Percentiles rank a stretch among this genome's conserved stretches.
These are phyloP conservation scores for Grigorovia jiainica DNA, from an alignment of 805 yeast genomes.

Conservation along the genomic window DNA sequence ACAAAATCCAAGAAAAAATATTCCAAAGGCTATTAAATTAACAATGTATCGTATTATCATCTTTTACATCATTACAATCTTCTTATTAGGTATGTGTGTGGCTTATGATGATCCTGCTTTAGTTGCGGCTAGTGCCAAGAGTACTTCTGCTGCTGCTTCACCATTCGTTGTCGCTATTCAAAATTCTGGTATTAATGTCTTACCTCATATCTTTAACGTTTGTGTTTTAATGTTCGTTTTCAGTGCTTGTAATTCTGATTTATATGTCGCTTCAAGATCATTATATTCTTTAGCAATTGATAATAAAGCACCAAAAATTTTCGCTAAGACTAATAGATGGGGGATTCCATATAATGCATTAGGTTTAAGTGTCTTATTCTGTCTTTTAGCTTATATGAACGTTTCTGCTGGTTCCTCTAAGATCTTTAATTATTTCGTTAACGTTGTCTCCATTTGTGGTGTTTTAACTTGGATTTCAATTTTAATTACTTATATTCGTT, in stretches of 20 bases:
- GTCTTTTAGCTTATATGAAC: conserved; percentile 63
- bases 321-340: conserved; percentile 52
- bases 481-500: conserved; percentile 55
- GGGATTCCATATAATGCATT: conserved; percentile 66
- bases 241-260: conserved; percentile 74
- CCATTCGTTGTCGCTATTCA: conserved; percentile 77
- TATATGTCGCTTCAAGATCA: conserved; percentile 70
- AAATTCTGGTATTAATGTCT: conserved; percentile 50
- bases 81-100: conserved; percentile 61
- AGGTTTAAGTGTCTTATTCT: conserved; percentile 41
- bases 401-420: conserved; percentile 46
- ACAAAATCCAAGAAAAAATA: conserved; percentile 53
- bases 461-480: conserved; percentile 68
- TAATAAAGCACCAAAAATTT: conserved; percentile 63
- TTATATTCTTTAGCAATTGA: conserved; percentile 62
- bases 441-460: conserved; percentile 68
- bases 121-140: conserved; percentile 39
- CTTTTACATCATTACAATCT: conserved; percentile 53
- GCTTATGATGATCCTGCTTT: conserved; percentile 46
- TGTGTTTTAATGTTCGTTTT: conserved; percentile 68
- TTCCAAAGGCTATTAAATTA: conserved; percentile 63
- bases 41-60: conserved; percentile 60
- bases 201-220: conserved; percentile 71
- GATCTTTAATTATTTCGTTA: conserved; percentile 61
- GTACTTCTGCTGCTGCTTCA: conserved; percentile 60